Conservation (phyloP, 768 basidiomycete species). For the Udeniomyces megalosporus region DNA sequence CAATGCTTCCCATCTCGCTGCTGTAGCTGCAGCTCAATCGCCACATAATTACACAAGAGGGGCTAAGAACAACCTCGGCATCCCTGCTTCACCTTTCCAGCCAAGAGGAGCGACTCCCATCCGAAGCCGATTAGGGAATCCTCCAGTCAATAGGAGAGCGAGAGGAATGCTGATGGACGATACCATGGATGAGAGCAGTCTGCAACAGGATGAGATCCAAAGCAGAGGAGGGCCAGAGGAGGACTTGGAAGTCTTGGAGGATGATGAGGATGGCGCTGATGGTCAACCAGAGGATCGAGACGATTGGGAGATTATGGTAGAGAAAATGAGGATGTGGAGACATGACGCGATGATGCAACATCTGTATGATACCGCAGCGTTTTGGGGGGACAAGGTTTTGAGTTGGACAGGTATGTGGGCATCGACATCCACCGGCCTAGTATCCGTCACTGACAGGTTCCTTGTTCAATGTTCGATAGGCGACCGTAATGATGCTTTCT, state of each 20-base stretch:
- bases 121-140: no score
- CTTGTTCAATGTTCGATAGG: no score
- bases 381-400: constrained; percentile 96
- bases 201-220: not conserved
- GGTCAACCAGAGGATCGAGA: no score
- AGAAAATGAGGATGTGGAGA: constrained; percentile 88
- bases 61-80: not conserved
- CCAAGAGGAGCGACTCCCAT: no score
- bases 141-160: no score
- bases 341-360: constrained; percentile 99
- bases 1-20: not conserved
- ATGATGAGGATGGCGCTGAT: no score
- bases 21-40: not conserved
- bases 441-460: no score
- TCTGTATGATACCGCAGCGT: constrained; percentile 87
- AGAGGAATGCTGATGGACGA: no score
- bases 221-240: constrained; percentile 28
- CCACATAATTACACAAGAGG: not conserved
- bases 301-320: constrained; percentile 34
- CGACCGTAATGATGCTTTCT: constrained; percentile 95
- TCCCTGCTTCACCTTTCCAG: not conserved
- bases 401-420: constrained; percentile 86
- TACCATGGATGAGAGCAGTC: not conserved
- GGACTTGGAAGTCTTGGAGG: constrained; percentile 31
- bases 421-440: no score